These are phyloP conservation scores for Closterium sp. DNA, from an alignment of 139 green algal species.

Conservation along the genomic window DNA sequence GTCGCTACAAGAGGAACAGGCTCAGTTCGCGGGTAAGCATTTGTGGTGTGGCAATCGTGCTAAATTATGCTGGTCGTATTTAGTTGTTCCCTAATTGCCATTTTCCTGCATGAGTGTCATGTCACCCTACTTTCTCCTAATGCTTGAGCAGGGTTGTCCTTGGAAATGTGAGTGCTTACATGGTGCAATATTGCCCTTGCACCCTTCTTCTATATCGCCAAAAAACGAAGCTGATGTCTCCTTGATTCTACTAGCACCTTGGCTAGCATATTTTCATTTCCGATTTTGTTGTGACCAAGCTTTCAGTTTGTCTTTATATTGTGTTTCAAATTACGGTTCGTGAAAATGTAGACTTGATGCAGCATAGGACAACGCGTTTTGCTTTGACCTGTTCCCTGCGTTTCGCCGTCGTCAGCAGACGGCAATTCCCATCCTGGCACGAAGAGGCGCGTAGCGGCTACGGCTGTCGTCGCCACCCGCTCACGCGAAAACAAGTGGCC, in stretches of 20 bases:
- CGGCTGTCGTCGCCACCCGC: background rate
- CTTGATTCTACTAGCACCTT: background rate
- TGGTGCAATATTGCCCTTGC: background rate
- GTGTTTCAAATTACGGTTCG: background rate
- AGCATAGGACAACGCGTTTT: background rate
- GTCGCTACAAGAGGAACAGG: background rate
- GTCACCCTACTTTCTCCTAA: background rate
- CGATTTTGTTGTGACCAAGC: background rate
- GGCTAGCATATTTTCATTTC: too few relatives aligned
- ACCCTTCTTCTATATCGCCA: background rate
- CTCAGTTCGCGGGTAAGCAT: background rate
- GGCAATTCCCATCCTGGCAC: background rate
- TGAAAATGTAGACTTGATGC: background rate
- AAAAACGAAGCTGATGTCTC: background rate
- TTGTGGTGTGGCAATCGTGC: background rate
- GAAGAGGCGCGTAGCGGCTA: background rate
- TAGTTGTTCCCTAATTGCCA: background rate
- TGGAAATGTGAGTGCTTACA: background rate
- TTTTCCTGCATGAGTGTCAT: background rate
- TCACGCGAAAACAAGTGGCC: background rate
- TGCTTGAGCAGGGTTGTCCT: background rate
- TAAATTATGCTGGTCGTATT: too few relatives aligned
- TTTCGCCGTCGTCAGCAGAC: background rate
- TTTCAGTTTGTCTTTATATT: background rate
- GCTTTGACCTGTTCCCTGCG: background rate